Conservation (phyloP, 129 eudicot species). For the Saposhnikovia divaricata region DNA sequence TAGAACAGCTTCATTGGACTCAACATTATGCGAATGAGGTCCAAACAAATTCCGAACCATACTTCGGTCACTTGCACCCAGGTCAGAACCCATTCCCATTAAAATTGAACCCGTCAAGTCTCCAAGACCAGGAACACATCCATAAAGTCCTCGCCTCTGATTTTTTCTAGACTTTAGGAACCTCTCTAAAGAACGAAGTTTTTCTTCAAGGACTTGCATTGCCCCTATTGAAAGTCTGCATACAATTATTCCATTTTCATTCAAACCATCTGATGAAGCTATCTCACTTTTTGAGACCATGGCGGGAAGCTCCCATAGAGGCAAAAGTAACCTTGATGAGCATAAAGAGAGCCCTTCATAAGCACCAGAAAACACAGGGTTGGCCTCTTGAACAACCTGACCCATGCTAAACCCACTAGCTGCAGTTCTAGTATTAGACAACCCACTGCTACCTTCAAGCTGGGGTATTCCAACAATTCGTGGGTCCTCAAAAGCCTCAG, state of each 20-base stretch:
- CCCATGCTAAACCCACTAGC: conserved; percentile 99
- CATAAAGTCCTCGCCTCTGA: conserved; percentile 93
- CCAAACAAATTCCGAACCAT: conserved; percentile 63
- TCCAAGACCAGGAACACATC: conserved; percentile 86
- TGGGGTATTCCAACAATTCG: conserved; percentile 87
- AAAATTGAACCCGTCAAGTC: conserved; percentile 89
- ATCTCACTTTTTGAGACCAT: conserved; percentile 42
- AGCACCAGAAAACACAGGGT: conserved; percentile 98
- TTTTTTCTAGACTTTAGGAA: conserved; percentile 74
- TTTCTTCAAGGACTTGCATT: conserved; percentile 88
- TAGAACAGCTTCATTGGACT: conserved; percentile 44
- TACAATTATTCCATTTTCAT: conserved; percentile 49
- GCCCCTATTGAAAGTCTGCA: conserved; percentile 78
- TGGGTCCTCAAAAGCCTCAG: conserved; percentile 98
- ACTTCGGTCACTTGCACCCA: conserved; percentile 54
- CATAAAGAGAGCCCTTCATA: conserved; percentile 89
- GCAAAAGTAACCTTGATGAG: conserved; percentile 81
- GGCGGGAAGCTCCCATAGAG: conserved; percentile 92
- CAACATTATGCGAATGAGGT: conserved; percentile 46
- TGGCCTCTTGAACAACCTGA: conserved; percentile 97
- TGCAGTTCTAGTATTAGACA: conserved; percentile 68
- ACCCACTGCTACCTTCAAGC: conserved; percentile 75
- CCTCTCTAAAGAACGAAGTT: conserved; percentile 75
- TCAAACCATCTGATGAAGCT: conserved; percentile 44
- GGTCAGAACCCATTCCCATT: conserved; percentile 62